Evolutionary conservation across 2,329 filamentous ascomycete genomes (phyloP), one percentile per base, ranked within the genome.

Genomic region (Kalaharituber pfeilii): DNA sequence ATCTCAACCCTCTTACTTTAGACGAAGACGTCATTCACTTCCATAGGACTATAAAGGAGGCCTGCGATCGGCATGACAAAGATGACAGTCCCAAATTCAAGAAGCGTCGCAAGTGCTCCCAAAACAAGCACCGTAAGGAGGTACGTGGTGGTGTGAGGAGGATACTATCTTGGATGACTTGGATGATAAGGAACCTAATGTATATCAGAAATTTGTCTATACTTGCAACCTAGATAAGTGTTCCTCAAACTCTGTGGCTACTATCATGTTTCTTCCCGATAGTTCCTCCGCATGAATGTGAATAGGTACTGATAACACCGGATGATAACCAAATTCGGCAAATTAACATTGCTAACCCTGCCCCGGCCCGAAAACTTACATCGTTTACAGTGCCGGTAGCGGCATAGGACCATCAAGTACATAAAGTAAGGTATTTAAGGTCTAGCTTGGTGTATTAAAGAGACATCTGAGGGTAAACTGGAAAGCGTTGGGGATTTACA

Each of bases 141-240:
- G 75, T 79, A 49, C 82, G 91, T 50, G 91, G 91, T n/a, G 54
- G 72, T 98, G 29, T 91, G 91, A 52, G 91, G 91, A n/a, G n/a
- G n/a, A n/a, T 53, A 96, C 98, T 69, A 98, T 98, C 77, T 98
- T 98, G 66, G 91, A 98, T 69, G 91, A 98, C 67, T 75, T 98
- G 13, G 91, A 98, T 67, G 84, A 84, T 64, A 77, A 78, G 1
- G 84, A 89, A 64, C 86, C 87, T n/a, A n/a, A n/a, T n/a, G n/a
- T n/a, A n/a, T n/a, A n/a, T n/a, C n/a, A n/a, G n/a, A n/a, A n/a
- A n/a, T n/a, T n/a, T n/a, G n/a, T n/a, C n/a, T n/a, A n/a, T n/a
- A n/a, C n/a, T n/a, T n/a, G n/a, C n/a, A n/a, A n/a, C n/a, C n/a
- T n/a, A n/a, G n/a, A n/a, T n/a, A n/a, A n/a, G n/a, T n/a, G n/a